A percentile compares a stretch with the other conserved stretches of the same genome.
Conservation (phyloP, 2,329 filamentous ascomycete genomes). For the Arachnomyces sp. region DNA sequence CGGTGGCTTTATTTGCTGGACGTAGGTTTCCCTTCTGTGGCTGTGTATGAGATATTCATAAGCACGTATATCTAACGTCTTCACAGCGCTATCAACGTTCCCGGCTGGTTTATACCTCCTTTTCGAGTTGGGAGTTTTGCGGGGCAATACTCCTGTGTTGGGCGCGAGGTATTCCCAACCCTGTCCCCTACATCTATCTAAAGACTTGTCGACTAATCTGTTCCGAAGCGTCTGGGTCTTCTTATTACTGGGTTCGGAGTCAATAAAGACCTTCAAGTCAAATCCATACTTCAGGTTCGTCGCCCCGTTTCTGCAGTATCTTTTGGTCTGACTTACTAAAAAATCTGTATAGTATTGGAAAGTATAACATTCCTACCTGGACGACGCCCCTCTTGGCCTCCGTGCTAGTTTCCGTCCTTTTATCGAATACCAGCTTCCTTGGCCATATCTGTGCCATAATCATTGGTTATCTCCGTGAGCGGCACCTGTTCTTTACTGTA, state of each 20-base stretch:
- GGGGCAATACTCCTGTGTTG: slow-evolving; percentile 63
- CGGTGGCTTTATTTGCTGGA: slow-evolving; percentile 80
- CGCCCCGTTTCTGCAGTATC: not conserved
- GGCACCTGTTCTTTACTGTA: not conserved
- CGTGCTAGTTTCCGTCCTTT: slow-evolving; percentile 63
- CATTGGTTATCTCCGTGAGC: slow-evolving; percentile 78
- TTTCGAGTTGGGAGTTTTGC: slow-evolving; percentile 64
- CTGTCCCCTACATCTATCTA: slow-evolving; percentile 1
- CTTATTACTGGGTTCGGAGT: slow-evolving; percentile 72
- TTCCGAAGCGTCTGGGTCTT: slow-evolving; percentile 77
- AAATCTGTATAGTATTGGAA: slow-evolving; percentile 40
- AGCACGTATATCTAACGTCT: slow-evolving; percentile 14
- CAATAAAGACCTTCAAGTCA: slow-evolving; percentile 71
- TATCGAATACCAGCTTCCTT: slow-evolving; percentile 73
- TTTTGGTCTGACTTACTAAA: slow-evolving; percentile 10
- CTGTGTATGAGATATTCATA: not conserved
- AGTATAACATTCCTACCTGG: slow-evolving; percentile 79
- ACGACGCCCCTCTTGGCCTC: slow-evolving; percentile 72
- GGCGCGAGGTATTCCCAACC: slow-evolving; percentile 62
- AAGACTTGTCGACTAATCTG: slow-evolving; percentile 9
- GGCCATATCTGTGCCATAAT: slow-evolving; percentile 78
- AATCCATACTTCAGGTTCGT: slow-evolving; percentile 65
- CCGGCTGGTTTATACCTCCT: slow-evolving; percentile 75
- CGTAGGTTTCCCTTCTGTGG: slow-evolving; percentile 52
- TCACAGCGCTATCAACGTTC: slow-evolving; percentile 65